A percentile compares a stretch with the other conserved stretches of the same genome.
phyloP scores from a whole-genome alignment of 179 eudicot species.

The Spinacia oleracea region DNA sequence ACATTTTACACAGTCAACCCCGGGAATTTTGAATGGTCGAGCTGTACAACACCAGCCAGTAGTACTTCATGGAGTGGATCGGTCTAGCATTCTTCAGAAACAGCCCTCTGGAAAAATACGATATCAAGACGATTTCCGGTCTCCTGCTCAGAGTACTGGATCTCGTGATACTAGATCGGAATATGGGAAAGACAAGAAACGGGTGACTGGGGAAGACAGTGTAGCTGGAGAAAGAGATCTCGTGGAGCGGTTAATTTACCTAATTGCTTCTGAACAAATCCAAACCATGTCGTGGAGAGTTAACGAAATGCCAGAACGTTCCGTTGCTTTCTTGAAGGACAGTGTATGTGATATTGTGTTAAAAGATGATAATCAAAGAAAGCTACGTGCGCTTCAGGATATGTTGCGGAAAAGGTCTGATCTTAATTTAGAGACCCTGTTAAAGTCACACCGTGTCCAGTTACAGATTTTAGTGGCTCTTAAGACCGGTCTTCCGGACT shows the following conservation, averaged over 20 bases:
- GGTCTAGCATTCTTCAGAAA: constrained; percentile 60
- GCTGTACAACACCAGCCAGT: constrained; percentile 45
- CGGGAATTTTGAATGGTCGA: constrained; percentile 52
- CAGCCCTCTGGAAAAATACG: constrained; percentile 49
- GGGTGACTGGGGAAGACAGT: constrained; percentile 48
- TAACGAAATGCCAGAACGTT: constrained; percentile 60
- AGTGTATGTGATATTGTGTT: constrained; percentile 53
- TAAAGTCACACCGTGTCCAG: constrained; percentile 64
- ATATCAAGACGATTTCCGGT: constrained; percentile 44
- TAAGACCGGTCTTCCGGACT: constrained; percentile 67
- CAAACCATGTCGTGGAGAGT: constrained; percentile 65
- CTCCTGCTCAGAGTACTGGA: constrained; percentile 63
- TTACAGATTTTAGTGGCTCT: constrained; percentile 73
- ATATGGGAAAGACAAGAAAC: constrained; percentile 50
- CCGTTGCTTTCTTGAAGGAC: constrained; percentile 57
- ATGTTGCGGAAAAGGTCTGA: constrained; percentile 68
- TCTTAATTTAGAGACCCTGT: constrained; percentile 61
- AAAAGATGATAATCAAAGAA: constrained; percentile 55
- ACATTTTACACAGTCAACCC: constrained; percentile 52
- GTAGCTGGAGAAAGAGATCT: constrained; percentile 53
- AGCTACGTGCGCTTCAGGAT: constrained; percentile 63
- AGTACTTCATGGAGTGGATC: constrained; percentile 41
- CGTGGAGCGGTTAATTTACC: constrained; percentile 60
- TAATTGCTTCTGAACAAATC: constrained; percentile 75
- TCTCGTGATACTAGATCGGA: constrained; percentile 66